phyloP scores from a whole-genome alignment of 2,329 filamentous ascomycete genomes.

The Stagonosporopsis cucurbitacearum region DNA sequence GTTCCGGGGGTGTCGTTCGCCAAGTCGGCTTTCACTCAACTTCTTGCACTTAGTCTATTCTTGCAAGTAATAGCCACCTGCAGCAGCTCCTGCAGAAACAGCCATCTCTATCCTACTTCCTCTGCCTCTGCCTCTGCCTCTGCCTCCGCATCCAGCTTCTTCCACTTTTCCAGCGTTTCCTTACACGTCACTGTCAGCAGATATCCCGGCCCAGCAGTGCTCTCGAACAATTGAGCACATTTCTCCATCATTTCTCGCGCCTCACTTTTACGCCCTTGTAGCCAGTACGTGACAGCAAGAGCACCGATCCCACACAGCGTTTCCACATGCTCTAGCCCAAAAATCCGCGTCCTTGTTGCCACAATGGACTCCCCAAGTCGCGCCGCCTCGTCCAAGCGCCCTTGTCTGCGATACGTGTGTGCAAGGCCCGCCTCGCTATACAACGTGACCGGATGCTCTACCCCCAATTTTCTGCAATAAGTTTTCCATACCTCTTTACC shows the following conservation, averaged over 20 bases:
- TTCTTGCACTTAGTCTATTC: too few species aligned
- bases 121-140: neutral
- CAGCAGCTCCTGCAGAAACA: neutral
- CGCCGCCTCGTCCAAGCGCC: slow-evolving; percentile 11
- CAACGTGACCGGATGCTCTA: slow-evolving; percentile 7
- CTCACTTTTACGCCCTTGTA: neutral
- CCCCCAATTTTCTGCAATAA: neutral
- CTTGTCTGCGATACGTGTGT: neutral
- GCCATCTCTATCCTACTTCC: neutral
- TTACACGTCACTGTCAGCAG: neutral
- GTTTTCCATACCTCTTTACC: neutral
- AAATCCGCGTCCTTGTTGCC: slow-evolving; percentile 1
- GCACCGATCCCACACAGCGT: slow-evolving; percentile 3
- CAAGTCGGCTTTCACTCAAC: neutral
- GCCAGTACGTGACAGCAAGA: neutral
- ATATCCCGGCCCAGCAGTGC: neutral
- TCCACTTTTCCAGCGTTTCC: neutral
- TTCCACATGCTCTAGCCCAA: slow-evolving; percentile 9
- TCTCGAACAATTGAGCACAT: neutral
- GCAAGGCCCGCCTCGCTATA: slow-evolving; percentile 1
- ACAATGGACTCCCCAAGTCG: neutral
- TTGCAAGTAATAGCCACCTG: neutral
- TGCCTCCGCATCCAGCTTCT: neutral
- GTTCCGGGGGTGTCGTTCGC: neutral
- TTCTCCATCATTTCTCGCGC: neutral